Evolutionary conservation across 192 early-diverging fungal genomes (phyloP).

Genomic region (Dispira parvispora): DNA sequence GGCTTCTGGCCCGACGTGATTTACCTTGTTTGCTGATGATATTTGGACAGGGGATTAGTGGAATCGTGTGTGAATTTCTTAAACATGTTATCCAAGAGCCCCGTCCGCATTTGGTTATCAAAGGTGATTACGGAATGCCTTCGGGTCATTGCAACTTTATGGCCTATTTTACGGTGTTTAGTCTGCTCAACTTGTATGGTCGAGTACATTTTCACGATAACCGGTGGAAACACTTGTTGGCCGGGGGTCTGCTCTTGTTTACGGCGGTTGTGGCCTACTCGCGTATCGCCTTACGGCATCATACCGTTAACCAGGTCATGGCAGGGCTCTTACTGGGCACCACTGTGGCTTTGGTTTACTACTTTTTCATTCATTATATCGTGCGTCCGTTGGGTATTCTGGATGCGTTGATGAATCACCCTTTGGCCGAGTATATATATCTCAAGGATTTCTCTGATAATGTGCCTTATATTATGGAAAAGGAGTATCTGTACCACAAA

Average conservation of each 20-base stretch:
- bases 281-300: slow-evolving; percentile 49
- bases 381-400: slow-evolving; percentile 23
- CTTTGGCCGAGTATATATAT: slow-evolving; percentile 22
- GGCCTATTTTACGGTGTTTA: slow-evolving; percentile 48
- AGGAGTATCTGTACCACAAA: background rate
- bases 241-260: slow-evolving; percentile 12
- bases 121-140: slow-evolving; percentile 72
- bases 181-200: slow-evolving; percentile 29
- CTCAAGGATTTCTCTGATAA: slow-evolving; percentile 23
- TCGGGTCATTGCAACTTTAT: slow-evolving; percentile 69
- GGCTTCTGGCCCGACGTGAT: slow-evolving; percentile 41
- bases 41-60: slow-evolving; percentile 52
- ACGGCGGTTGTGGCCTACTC: slow-evolving; percentile 31
- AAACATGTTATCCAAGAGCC: slow-evolving; percentile 42
- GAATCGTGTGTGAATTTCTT: slow-evolving; percentile 37
- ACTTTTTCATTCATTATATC: slow-evolving; percentile 17
- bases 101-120: slow-evolving; percentile 46
- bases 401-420: slow-evolving; percentile 23
- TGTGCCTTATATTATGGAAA: background rate
- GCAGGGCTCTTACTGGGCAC: slow-evolving; percentile 40
- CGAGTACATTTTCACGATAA: slow-evolving; percentile 11
- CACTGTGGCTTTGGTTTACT: slow-evolving; percentile 40
- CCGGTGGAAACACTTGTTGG: slow-evolving; percentile 24
- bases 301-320: slow-evolving; percentile 52
- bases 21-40: slow-evolving; percentile 38